phyloP scores from a whole-genome alignment of 352 stramenopile genomes.

The Phytophthora citricola region DNA sequence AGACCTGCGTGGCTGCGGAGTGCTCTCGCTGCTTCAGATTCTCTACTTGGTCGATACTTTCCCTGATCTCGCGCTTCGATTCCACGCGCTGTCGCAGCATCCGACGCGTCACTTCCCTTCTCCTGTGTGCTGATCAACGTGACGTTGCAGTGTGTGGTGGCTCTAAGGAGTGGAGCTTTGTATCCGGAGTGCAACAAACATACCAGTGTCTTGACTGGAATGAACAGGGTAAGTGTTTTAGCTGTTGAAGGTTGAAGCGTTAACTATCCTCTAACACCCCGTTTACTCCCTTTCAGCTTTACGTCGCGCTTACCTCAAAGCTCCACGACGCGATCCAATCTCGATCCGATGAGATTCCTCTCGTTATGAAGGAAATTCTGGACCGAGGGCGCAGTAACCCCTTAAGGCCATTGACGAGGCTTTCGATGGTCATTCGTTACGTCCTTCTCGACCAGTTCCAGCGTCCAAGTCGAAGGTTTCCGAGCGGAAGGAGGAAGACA shows the following conservation, averaged over 20 bases:
- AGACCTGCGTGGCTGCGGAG: slow-evolving; percentile 85
- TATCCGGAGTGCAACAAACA: slow-evolving; percentile 76
- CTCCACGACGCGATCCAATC: slow-evolving; percentile 55
- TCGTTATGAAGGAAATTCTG: slow-evolving; percentile 68
- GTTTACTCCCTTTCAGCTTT: slow-evolving; percentile 39
- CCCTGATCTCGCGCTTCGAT: slow-evolving; percentile 52
- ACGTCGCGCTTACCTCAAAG: slow-evolving; percentile 45
- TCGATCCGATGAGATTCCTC: slow-evolving; percentile 53
- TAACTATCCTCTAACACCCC: not conserved
- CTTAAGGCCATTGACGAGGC: slow-evolving; percentile 48
- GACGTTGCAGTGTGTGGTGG: slow-evolving; percentile 69
- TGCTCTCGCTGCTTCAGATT: slow-evolving; percentile 88
- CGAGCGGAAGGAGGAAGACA: slow-evolving; percentile 28
- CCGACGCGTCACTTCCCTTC: slow-evolving; percentile 71
- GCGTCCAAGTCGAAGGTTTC: slow-evolving; percentile 13
- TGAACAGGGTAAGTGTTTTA: slow-evolving; percentile 52
- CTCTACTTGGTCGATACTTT: slow-evolving; percentile 79
- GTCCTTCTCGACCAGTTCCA: slow-evolving; percentile 6
- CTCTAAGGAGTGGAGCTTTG: slow-evolving; percentile 71
- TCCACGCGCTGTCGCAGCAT: slow-evolving; percentile 62
- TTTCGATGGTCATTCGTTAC: slow-evolving; percentile 30
- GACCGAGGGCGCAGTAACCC: slow-evolving; percentile 46
- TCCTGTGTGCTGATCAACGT: slow-evolving; percentile 81
- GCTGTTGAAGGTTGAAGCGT: not conserved
- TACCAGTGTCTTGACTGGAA: slow-evolving; percentile 52